Percentiles rank a stretch among this genome's conserved stretches.
Conservation (phyloP, 768 basidiomycete species). For the Infundibulicybe gibba region DNA sequence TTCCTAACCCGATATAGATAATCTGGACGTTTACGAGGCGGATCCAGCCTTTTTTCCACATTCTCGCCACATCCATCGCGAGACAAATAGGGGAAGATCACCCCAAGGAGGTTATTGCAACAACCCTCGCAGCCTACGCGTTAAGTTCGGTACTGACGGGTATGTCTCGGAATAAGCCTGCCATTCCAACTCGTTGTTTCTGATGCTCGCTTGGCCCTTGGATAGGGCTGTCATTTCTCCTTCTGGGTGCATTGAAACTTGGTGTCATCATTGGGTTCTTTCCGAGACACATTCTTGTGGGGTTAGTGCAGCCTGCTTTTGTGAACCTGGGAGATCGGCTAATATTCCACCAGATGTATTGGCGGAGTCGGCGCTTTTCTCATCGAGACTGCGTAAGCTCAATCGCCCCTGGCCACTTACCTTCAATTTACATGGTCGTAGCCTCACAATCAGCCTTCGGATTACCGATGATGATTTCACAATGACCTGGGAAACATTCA, state of each 20-base stretch:
- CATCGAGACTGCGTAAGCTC: conserved; percentile 75
- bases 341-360: conserved; percentile 54
- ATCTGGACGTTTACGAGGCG: background rate
- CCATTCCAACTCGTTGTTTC: background rate
- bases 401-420: background rate
- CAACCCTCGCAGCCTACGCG: conserved; percentile 86
- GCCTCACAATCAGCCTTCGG: conserved; percentile 82
- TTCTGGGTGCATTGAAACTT: conserved; percentile 80
- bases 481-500: conserved; percentile 61
- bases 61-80: conserved; percentile 78
- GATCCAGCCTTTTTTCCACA: conserved; percentile 91
- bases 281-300: conserved; percentile 95
- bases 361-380: conserved; percentile 96
- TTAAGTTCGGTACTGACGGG: conserved; percentile 88
- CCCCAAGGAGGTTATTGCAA: conserved; percentile 76
- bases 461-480: conserved; percentile 76
- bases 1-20: background rate
- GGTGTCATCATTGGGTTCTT: conserved; percentile 93
- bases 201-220: too few species aligned
- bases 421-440: conserved; percentile 17
- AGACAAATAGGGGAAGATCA: conserved; percentile 66
- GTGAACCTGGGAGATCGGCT: background rate
- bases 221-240: conserved; percentile 74
- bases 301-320: conserved; percentile 39
- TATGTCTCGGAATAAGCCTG: conserved; percentile 21